These are phyloP conservation scores for Kodamaea lidongshanica DNA, from an alignment of 805 yeast genomes.

Conservation along the genomic window DNA sequence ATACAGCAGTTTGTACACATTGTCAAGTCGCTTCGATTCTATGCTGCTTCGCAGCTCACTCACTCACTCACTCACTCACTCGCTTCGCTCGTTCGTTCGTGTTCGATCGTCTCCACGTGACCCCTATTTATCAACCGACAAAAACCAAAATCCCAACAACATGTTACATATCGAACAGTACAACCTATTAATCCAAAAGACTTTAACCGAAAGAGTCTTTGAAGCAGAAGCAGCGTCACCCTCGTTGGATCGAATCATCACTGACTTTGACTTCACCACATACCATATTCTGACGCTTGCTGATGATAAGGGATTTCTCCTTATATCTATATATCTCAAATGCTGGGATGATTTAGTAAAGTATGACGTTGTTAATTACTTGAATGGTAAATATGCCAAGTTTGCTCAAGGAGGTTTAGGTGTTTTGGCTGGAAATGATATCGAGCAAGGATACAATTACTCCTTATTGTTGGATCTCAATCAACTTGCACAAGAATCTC, in stretches of 20 bases:
- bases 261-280: conserved; percentile 94
- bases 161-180: conserved; percentile 86
- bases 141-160: conserved; percentile 1
- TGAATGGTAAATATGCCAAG: conserved; percentile 44
- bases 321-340: conserved; percentile 66
- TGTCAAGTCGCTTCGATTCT: too few species aligned
- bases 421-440: conserved; percentile 23
- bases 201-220: conserved; percentile 65
- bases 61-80: too few species aligned
- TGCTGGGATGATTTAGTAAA: conserved; percentile 68
- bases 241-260: conserved; percentile 75
- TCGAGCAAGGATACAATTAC: conserved; percentile 79
- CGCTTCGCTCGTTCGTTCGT: too few species aligned
- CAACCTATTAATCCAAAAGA: conserved; percentile 74
- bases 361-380: conserved; percentile 57
- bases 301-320: conserved; percentile 56
- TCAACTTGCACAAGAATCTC: conserved; percentile 25
- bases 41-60: too few species aligned
- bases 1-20: too few species aligned
- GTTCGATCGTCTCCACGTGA: conserved; percentile 1
- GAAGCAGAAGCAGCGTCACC: conserved; percentile 29
- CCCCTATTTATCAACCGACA: conserved; percentile 3
- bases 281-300: conserved; percentile 84
- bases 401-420: conserved; percentile 25
- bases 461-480: conserved; percentile 64